Conservation (phyloP, 225 moss, liverwort and hornwort genomes). For the Ulota crispa region DNA sequence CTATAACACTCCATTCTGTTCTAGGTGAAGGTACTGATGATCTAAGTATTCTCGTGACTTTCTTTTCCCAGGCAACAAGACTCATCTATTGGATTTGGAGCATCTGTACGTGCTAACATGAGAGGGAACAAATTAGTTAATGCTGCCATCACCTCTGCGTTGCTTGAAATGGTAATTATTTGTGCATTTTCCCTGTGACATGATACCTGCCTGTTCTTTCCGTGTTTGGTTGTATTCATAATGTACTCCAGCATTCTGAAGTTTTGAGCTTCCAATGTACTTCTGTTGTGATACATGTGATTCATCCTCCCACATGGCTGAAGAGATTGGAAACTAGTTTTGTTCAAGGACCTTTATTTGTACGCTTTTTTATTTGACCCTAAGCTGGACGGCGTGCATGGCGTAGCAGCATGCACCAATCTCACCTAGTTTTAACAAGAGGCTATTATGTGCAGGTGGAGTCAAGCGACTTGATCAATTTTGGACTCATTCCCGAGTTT, state of each 20-base stretch:
- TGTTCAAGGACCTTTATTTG: too few relatives aligned
- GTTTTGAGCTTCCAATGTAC: not conserved
- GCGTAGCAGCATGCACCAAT: too few relatives aligned
- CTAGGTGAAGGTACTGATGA: not conserved
- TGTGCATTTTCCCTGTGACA: not conserved
- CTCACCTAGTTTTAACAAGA: not conserved
- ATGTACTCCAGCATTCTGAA: not conserved
- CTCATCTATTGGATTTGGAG: slow-evolving; percentile 97
- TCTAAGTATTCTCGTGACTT: not conserved
- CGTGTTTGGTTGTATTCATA: not conserved
- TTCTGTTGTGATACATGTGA: not conserved
- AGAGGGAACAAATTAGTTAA: slow-evolving; percentile 77
- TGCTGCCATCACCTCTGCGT: slow-evolving; percentile 83
- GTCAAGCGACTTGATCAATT: slow-evolving; percentile 80
- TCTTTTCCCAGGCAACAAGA: slow-evolving; percentile 73
- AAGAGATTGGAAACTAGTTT: not conserved
- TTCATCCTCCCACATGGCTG: not conserved
- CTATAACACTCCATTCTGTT: not conserved
- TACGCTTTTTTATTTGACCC: too few relatives aligned
- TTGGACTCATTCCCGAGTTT: slow-evolving; percentile 95
- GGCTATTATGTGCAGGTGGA: slow-evolving; percentile 62
- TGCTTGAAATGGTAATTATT: slow-evolving; percentile 76
- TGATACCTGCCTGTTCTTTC: not conserved
- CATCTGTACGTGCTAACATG: slow-evolving; percentile 92
- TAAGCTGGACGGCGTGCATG: too few relatives aligned